Percentiles rank a stretch among this genome's conserved stretches.
Conservation (phyloP, 495 filamentous ascomycete species). For the Lasiosphaeris hirsuta region DNA sequence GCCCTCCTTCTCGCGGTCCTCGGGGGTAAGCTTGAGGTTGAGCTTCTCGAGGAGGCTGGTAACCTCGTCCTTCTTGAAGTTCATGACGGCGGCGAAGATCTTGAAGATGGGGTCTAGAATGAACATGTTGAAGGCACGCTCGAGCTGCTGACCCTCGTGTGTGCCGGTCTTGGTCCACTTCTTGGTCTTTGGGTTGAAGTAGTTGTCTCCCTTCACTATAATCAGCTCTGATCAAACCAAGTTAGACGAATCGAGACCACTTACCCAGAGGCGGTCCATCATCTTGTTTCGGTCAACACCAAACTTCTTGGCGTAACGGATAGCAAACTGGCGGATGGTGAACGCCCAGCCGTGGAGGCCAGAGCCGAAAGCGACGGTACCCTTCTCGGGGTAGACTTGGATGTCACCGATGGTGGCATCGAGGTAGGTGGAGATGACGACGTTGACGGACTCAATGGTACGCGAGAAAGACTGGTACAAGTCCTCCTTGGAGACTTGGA, state of each 20-base stretch:
- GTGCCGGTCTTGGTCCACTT: constrained; percentile 91
- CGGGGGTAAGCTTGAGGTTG: constrained; percentile 76
- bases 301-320: constrained; percentile 98
- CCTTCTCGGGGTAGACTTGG: constrained; percentile 94
- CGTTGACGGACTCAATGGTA: constrained; percentile 99
- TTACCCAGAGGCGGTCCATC: constrained; percentile 98
- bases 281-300: constrained; percentile 99
- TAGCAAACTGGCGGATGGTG: constrained; percentile 97
- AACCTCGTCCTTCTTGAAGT: constrained; percentile 97
- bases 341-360: constrained; percentile 99
- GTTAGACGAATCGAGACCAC: constrained; percentile 26
- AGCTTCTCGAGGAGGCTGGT: constrained; percentile 81
- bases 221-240: neutral
- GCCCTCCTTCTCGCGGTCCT: constrained; percentile 93
- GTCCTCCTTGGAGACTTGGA: constrained; percentile 97
- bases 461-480: constrained; percentile 99
- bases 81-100: constrained; percentile 93
- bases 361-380: constrained; percentile 98
- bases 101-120: constrained; percentile 99
- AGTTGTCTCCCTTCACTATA: constrained; percentile 79
- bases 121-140: constrained; percentile 99
- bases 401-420: constrained; percentile 96
- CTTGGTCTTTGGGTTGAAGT: constrained; percentile 99
- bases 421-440: constrained; percentile 97
- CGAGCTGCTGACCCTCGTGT: constrained; percentile 79